Conservation (phyloP, 441 rosid genomes). For the Aquilaria agallochum region DNA sequence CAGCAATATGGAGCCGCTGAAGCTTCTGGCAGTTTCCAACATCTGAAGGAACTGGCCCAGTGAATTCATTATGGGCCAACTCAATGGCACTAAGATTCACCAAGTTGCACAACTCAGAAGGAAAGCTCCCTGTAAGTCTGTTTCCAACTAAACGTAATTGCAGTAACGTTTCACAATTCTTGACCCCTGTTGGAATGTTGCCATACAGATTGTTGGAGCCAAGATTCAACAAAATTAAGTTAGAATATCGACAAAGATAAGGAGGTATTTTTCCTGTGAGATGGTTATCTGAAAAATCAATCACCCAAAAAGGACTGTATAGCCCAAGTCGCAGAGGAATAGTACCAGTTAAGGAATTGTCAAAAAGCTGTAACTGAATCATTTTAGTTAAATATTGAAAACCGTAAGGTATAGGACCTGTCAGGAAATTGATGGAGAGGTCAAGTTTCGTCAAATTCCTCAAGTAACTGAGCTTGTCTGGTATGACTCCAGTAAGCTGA, state of each 20-base stretch:
- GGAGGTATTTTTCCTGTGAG: slow-evolving; percentile 44
- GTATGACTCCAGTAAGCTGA: slow-evolving; percentile 38
- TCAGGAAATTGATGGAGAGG: slow-evolving; percentile 51
- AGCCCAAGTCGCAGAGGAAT: slow-evolving; percentile 48
- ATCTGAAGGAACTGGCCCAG: slow-evolving; percentile 43
- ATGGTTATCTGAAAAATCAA: slow-evolving; percentile 47
- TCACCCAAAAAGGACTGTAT: slow-evolving; percentile 35
- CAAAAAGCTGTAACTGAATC: slow-evolving; percentile 49
- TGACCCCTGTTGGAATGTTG: slow-evolving; percentile 41
- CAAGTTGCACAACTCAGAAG: slow-evolving; percentile 41
- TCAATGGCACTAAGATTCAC: slow-evolving; percentile 52
- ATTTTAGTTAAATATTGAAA: slow-evolving; percentile 41
- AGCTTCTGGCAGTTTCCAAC: slow-evolving; percentile 39
- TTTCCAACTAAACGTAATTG: slow-evolving; percentile 55
- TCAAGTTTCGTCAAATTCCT: slow-evolving; percentile 39
- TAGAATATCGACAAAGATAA: slow-evolving; percentile 43
- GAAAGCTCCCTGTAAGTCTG: slow-evolving; percentile 41
- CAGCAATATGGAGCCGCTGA: slow-evolving; percentile 44
- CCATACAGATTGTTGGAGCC: slow-evolving; percentile 52
- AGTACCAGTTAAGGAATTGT: slow-evolving; percentile 45
- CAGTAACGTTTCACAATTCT: slow-evolving; percentile 40
- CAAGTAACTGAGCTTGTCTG: slow-evolving; percentile 40
- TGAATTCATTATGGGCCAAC: slow-evolving; percentile 43
- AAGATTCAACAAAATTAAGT: slow-evolving; percentile 46
- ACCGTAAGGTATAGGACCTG: slow-evolving; percentile 35